These are phyloP conservation scores for Anisogramma anomala DNA, from an alignment of 2,329 filamentous ascomycete genomes.

Conservation along the genomic window DNA sequence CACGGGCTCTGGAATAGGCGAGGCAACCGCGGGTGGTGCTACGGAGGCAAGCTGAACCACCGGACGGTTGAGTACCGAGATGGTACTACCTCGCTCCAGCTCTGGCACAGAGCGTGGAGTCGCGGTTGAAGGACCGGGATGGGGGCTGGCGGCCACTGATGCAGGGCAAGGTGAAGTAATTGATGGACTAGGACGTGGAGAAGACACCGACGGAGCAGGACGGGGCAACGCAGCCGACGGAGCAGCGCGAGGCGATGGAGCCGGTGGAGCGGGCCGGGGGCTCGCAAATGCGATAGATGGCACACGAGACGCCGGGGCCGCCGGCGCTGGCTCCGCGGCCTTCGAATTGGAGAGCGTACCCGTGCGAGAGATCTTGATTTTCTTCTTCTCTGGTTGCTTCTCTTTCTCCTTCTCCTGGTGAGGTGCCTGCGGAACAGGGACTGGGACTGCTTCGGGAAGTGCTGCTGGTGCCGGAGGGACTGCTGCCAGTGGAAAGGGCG, in stretches of 20 bases:
- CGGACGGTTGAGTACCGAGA: conserved; percentile 12
- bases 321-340: conserved; percentile 1
- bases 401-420: conserved; percentile 18
- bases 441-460: too few relatives aligned
- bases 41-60: conserved; percentile 1
- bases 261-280: background rate
- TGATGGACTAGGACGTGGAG: background rate
- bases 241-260: background rate
- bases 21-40: conserved; percentile 1
- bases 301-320: conserved; percentile 3
- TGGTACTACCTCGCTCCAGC: conserved; percentile 9
- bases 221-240: background rate
- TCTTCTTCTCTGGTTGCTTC: conserved; percentile 23
- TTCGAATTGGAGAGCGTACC: conserved; percentile 2
- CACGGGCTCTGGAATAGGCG: conserved; percentile 1
- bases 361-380: conserved; percentile 17
- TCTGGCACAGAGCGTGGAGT: conserved; percentile 1
- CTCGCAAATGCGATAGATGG: conserved; percentile 12
- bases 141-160: background rate
- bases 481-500: background rate
- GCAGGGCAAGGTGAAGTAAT: background rate
- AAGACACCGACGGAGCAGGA: background rate
- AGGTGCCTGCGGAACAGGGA: conserved; percentile 15
- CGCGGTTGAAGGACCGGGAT: background rate
- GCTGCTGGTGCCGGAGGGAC: conserved; percentile 15